These are phyloP conservation scores for Scutellaria barbata DNA, from an alignment of 257 asterid genomes.

Conservation along the genomic window DNA sequence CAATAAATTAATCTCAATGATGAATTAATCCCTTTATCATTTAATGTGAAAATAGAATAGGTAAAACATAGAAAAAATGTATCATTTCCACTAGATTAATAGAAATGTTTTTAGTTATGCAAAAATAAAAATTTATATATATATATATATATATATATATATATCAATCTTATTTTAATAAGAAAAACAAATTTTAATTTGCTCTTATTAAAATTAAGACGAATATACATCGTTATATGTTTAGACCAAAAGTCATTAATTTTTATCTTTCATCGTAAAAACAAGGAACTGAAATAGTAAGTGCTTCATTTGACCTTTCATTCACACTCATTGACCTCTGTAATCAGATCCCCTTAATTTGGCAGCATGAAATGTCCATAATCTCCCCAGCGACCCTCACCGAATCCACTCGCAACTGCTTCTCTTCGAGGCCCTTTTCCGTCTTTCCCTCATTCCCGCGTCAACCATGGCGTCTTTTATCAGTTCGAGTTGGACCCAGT, in stretches of 20 bases:
- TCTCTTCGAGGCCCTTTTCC: constrained; percentile 31
- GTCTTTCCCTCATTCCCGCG: constrained; percentile 58
- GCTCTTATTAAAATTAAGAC: too few species aligned
- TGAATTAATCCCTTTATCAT: too few species aligned
- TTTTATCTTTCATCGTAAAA: constrained; percentile 1
- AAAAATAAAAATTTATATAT: too few species aligned
- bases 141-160: too few species aligned
- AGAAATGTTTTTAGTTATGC: too few species aligned
- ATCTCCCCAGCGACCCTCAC: constrained; percentile 13
- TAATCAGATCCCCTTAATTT: constrained; percentile 22
- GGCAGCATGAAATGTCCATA: background rate
- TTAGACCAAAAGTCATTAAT: constrained; percentile 14
- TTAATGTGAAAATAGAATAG: too few species aligned
- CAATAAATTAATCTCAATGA: too few species aligned
- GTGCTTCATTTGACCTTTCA: constrained; percentile 30
- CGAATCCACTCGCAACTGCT: constrained; percentile 25
- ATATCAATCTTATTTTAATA: too few species aligned
- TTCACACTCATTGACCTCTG: constrained; percentile 27
- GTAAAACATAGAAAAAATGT: too few species aligned
- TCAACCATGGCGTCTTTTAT: constrained; percentile 53
- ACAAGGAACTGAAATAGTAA: constrained; percentile 6
- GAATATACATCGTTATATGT: background rate
- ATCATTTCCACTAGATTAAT: too few species aligned
- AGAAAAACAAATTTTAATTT: too few species aligned
- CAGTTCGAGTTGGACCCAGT: constrained; percentile 32